Conservation (phyloP, 768 basidiomycete genomes). For the Asterophora lycoperdoides region DNA sequence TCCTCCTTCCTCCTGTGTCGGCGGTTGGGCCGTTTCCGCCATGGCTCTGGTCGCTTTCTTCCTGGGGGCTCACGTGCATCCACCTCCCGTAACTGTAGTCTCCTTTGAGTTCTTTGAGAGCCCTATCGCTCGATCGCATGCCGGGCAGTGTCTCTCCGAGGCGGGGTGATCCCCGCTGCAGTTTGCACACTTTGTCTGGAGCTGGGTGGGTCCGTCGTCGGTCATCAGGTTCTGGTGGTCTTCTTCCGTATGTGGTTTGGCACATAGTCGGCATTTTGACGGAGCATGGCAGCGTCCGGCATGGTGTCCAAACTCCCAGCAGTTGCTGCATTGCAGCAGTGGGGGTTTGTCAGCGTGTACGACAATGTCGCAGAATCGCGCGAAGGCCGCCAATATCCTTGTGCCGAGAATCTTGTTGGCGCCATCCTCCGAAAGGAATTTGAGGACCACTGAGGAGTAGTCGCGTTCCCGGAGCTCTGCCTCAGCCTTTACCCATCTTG, state of each 20-base stretch:
- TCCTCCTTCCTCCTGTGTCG: background rate
- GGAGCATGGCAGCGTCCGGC: background rate
- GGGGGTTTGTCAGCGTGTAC: background rate
- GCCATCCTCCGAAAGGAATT: background rate
- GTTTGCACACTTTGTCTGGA: background rate
- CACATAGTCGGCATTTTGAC: slow-evolving; percentile 3
- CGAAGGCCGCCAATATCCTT: background rate
- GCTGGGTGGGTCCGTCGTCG: background rate
- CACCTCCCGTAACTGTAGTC: background rate
- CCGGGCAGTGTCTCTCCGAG: background rate
- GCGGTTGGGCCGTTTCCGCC: no score
- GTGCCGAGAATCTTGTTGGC: background rate
- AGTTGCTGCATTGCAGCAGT: slow-evolving; percentile 3
- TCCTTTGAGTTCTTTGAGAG: background rate
- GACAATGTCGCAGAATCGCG: background rate
- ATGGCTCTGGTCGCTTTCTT: background rate
- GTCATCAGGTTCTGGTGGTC: background rate
- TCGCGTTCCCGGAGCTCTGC: background rate
- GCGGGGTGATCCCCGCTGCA: slow-evolving; percentile 1
- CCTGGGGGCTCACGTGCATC: background rate
- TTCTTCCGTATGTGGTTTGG: background rate
- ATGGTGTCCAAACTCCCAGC: slow-evolving; percentile 9
- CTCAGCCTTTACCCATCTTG: background rate
- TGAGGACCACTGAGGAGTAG: slow-evolving; percentile 3
- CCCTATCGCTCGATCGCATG: background rate